Evolutionary conservation across 2,329 filamentous ascomycete species (phyloP), one percentile per base, ranked within the genome.

Genomic region (Macroventuria anomochaeta): DNA sequence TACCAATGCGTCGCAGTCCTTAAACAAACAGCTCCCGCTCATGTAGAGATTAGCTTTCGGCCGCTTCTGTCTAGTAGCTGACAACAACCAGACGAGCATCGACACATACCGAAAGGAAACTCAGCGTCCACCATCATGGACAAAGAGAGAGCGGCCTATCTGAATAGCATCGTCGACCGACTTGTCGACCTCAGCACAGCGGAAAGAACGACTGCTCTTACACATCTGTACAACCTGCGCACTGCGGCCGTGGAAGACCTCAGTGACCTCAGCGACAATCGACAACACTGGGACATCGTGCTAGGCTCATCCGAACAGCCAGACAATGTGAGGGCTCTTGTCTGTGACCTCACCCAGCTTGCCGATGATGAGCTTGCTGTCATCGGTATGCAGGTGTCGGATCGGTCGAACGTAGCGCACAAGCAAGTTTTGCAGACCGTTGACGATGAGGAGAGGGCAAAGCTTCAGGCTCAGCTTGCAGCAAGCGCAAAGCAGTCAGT

Each of bases 191-290:
- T 54, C 8, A 43, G 18, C 12, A 18, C 34, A 7, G n/a, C 42
- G 18, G 39, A 48, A 17, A 44, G 51, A 12, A 54, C 44, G 17
- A 28, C 28, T 1, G 44, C 51, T 31, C 51, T 54, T 11, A 49
- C 44, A n/a, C 51, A 48, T 17, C 51, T 54, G 17, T 54, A 44
- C 34, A 49, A 40, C 12, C 21, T 54, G 13, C 51, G 51, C 6
- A 54, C 40, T 20, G 51, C 51, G 12, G 51, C 51, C 5, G 40
- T 54, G 10, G 44, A 54, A 29, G 51, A 54, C 21, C 44, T 54
- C 26, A 44, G 39, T 28, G 34, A 39, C 7, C 15, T 21, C 4
- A 20, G 13, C 23, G 28, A 49, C 23, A 20, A 23, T 2, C 28
- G n/a, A 10, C 21, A 29, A 4, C 39, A 49, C 15, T 54, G 51